Base-by-base conservation (phyloP, 2,329 filamentous ascomycete species). In the Atkinsonella texensis region DNA sequence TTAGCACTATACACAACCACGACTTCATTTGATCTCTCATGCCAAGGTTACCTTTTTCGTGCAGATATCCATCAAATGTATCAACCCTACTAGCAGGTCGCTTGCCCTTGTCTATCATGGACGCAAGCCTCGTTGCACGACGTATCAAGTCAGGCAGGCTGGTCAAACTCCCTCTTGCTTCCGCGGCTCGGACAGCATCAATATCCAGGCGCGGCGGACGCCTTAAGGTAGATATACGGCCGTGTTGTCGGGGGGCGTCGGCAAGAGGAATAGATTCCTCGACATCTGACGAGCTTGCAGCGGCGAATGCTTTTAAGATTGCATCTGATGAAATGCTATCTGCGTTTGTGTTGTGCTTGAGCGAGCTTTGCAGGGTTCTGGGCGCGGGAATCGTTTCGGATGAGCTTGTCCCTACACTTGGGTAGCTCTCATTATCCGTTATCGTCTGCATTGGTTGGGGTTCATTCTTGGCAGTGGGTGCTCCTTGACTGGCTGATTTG, bases 131-230 rank as follows among this genome's bases (percentile, higher is more conserved):
- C 0, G 91, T 97, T 11, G 93, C 93, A 59, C 93, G 81, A 61
- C 82, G 79, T 58, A 98, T 97, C 54, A 98, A 72, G 64, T 97
- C 93, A 0, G 90, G 86, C 53, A 98, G 72, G 67, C 90, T 96
- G 1, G 93, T 97, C 56, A 95, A 74, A 64, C 90, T 96, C 4
- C 89, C 90, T 61, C 93, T 81, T 1, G 85, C 80, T 66, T 96
- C 89, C 15, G 87, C 87, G 49, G 85, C 82, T 57, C 82, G 79
- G 3, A 95, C 86, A 4, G 87, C 87, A 62, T 90, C 84, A 23
- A 96, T 84, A 62, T 96, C 83, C 4, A 96, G 71, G 38, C 79
- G 80, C 3, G 88, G 86, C 33, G 91, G 90, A 47, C 78, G 70
- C 57, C 75, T 71, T 52, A 83, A 72, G 12, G 75, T 77, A 11